Conservation (phyloP, 306 rosid genomes). For the Quercus rubra region DNA sequence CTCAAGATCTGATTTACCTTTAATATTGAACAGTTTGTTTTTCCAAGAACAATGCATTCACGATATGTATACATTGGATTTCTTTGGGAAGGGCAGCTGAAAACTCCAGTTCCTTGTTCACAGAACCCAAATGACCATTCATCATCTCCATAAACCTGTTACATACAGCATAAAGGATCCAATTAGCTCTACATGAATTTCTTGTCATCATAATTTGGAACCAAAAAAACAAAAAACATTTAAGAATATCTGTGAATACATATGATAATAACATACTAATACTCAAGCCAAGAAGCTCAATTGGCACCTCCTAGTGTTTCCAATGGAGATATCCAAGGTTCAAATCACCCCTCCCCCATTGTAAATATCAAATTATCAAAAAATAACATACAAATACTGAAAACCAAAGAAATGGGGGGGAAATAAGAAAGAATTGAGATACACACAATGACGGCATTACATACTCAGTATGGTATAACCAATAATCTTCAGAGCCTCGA, state of each 20-base stretch:
- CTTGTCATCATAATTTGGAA: not conserved
- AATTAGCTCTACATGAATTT: slow-evolving; percentile 9
- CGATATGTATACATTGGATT: slow-evolving; percentile 97
- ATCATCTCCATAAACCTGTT: slow-evolving; percentile 81
- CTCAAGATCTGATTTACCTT: slow-evolving; percentile 87
- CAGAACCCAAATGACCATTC: slow-evolving; percentile 99
- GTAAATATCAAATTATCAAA: not conserved
- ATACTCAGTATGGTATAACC: not conserved
- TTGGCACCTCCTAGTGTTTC: no score
- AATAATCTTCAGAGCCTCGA: not conserved
- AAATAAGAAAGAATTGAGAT: not conserved
- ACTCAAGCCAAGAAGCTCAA: no score
- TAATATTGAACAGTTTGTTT: slow-evolving; percentile 59
- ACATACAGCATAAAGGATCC: slow-evolving; percentile 14
- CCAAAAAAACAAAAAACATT: not conserved
- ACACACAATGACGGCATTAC: not conserved
- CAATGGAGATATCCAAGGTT: no score
- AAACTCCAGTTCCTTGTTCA: slow-evolving; percentile 96
- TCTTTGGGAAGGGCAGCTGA: slow-evolving; percentile 85
- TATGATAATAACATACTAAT: no score
- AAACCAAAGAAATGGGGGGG: not conserved
- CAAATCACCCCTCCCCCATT: no score
- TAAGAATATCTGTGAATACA: not conserved
- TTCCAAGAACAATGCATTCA: slow-evolving; percentile 70
- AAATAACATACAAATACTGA: not conserved